These are phyloP conservation scores for Pichia sp. DNA, from an alignment of 1,139 yeast species.

Conservation along the genomic window DNA sequence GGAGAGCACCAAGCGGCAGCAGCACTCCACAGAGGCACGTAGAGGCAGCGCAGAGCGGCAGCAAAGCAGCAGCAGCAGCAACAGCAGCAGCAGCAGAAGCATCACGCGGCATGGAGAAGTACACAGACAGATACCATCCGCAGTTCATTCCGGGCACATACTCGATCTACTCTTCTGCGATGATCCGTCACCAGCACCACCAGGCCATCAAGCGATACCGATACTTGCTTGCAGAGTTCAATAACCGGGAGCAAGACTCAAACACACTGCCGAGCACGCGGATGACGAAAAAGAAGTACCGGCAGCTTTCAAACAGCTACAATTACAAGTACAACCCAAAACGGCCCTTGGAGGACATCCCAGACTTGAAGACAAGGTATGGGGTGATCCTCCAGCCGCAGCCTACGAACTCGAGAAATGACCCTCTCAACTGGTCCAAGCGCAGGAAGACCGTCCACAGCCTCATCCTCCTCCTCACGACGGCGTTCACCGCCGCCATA, in stretches of 20 bases:
- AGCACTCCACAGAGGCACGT: too few species aligned
- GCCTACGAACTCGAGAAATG: slow-evolving; percentile 72
- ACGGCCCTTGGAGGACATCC: slow-evolving; percentile 23
- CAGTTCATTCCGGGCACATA: slow-evolving; percentile 64
- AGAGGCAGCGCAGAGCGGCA: neutral
- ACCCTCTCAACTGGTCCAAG: slow-evolving; percentile 52
- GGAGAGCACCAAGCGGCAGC: too few species aligned
- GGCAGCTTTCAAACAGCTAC: slow-evolving; percentile 15
- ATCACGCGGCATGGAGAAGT: slow-evolving; percentile 37
- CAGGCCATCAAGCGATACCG: slow-evolving; percentile 14
- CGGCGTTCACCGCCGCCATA: slow-evolving; percentile 39
- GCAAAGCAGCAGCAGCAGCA: neutral
- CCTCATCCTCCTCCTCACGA: slow-evolving; percentile 25
- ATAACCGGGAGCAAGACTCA: neutral
- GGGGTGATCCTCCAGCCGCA: slow-evolving; percentile 69
- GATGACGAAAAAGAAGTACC: slow-evolving; percentile 3
- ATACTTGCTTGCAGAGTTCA: slow-evolving; percentile 5
- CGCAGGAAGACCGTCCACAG: slow-evolving; percentile 24
- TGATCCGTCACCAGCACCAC: slow-evolving; percentile 23
- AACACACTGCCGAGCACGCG: slow-evolving; percentile 3
- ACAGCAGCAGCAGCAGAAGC: neutral
- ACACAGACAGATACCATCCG: slow-evolving; percentile 43
- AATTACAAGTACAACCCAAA: slow-evolving; percentile 21
- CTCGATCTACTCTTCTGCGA: slow-evolving; percentile 30
- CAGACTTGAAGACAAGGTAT: slow-evolving; percentile 37